Conservation (phyloP, 306 rosid genomes). For the Pyrus bretschneideri region DNA sequence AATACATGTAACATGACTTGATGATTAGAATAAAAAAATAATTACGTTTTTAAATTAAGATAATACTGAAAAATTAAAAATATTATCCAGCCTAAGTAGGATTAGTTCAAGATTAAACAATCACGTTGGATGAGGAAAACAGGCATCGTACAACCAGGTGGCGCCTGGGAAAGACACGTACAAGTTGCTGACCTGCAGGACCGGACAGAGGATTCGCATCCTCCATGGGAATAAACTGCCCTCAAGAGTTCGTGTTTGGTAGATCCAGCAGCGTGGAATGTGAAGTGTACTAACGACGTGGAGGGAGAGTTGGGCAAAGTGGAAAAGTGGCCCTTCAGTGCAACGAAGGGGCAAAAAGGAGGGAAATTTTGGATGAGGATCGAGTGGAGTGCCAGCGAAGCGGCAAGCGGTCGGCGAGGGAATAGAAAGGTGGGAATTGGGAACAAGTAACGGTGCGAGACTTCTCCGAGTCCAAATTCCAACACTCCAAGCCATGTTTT, state of each 20-base stretch:
- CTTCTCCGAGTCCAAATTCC: neutral
- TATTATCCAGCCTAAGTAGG: slow-evolving; percentile 3
- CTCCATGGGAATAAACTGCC: slow-evolving; percentile 13
- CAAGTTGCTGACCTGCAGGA: neutral
- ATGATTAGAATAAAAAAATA: neutral
- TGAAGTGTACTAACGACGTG: neutral
- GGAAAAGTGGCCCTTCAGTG: slow-evolving; percentile 46
- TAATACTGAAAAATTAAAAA: neutral
- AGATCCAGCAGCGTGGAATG: neutral
- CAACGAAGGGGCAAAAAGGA: slow-evolving; percentile 25
- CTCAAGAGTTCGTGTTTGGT: neutral
- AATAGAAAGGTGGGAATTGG: neutral
- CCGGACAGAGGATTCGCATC: slow-evolving; percentile 13
- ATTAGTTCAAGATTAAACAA: neutral
- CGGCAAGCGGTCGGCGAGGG: slow-evolving; percentile 24
- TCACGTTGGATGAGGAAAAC: slow-evolving; percentile 33
- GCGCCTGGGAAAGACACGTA: neutral
- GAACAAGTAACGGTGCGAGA: neutral
- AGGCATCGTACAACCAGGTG: slow-evolving; percentile 21
- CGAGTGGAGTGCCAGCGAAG: slow-evolving; percentile 24
- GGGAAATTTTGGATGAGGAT: neutral
- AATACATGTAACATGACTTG: neutral
- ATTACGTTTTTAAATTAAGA: neutral
- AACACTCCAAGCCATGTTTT: neutral
- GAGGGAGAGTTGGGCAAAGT: neutral